phyloP scores from a whole-genome alignment of 495 filamentous ascomycete genomes.

The Podospora conica region DNA sequence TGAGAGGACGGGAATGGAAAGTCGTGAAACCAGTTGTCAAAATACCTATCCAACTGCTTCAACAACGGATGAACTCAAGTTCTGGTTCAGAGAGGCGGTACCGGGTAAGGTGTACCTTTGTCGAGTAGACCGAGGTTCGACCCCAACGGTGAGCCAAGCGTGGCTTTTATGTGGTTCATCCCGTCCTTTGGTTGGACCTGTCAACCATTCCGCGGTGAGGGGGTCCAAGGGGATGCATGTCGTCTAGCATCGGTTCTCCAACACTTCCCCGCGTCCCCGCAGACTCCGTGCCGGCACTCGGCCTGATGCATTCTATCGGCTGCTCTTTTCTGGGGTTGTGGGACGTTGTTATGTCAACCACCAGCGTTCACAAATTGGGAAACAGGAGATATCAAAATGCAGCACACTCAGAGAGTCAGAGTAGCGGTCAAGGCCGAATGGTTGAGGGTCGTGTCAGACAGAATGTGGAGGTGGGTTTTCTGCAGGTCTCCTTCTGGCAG shows the following conservation, averaged over 20 bases:
- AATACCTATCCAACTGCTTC: neutral
- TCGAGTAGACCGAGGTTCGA: neutral
- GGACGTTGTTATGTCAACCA: too few species aligned
- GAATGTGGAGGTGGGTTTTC: too few species aligned
- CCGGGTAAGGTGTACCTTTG: neutral
- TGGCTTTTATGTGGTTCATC: neutral
- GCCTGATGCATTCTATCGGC: too few species aligned
- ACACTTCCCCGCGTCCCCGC: neutral
- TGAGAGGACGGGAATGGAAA: too few species aligned
- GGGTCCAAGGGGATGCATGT: neutral
- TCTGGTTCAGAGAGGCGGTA: neutral
- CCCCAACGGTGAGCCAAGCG: neutral
- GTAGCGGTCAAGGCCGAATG: too few species aligned
- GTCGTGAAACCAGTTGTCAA: neutral
- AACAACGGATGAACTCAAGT: neutral
- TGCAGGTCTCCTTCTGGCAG: too few species aligned
- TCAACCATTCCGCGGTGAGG: neutral
- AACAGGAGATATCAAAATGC: too few species aligned
- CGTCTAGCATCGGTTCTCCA: constrained; percentile 11
- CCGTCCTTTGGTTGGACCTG: neutral
- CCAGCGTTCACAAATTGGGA: too few species aligned
- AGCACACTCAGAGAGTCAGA: too few species aligned
- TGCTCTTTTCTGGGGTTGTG: too few species aligned
- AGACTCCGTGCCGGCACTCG: too few species aligned
- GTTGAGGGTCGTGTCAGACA: too few species aligned